Evolutionary conservation across 1,284 basidiomycete genomes (phyloP).

Genomic region (Schizopora paradoxa): DNA sequence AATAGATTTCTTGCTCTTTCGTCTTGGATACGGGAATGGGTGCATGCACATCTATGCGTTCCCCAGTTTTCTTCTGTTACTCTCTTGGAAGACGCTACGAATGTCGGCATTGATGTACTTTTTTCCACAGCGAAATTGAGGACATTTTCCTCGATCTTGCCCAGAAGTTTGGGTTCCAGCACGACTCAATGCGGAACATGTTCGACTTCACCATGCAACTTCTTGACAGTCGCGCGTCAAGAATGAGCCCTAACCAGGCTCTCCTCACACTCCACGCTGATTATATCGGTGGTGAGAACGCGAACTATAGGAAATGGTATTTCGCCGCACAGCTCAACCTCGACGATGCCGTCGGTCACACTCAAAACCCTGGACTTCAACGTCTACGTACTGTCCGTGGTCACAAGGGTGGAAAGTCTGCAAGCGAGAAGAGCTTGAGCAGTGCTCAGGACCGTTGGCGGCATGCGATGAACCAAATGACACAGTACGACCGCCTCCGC

Average conservation of each 20-base stretch:
- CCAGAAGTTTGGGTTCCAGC: slow-evolving; percentile 99
- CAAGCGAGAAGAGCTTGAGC: slow-evolving; percentile 83
- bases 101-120: not conserved
- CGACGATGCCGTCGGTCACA: slow-evolving; percentile 95
- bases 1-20: not conserved
- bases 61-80: not conserved
- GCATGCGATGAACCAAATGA: slow-evolving; percentile 99
- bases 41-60: not conserved
- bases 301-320: slow-evolving; percentile 99
- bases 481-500: slow-evolving; percentile 94
- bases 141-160: slow-evolving; percentile 98
- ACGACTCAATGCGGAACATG: slow-evolving; percentile 89
- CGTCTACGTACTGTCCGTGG: slow-evolving; percentile 83
- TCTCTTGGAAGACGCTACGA: not conserved
- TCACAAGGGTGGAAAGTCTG: slow-evolving; percentile 44
- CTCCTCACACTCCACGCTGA: slow-evolving; percentile 95
- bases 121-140: slow-evolving; percentile 70
- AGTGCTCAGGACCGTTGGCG: slow-evolving; percentile 92
- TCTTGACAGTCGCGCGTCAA: slow-evolving; percentile 93
- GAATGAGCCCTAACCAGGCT: slow-evolving; percentile 98
- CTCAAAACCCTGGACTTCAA: slow-evolving; percentile 89
- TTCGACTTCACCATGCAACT: slow-evolving; percentile 99
- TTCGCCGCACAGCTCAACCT: slow-evolving; percentile 99
- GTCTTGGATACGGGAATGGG: not conserved
- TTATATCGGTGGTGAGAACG: slow-evolving; percentile 96